Evolutionary conservation across 2,329 filamentous ascomycete genomes (phyloP), one percentile per base, ranked within the genome.

Genomic region (Dothistroma septosporum): DNA sequence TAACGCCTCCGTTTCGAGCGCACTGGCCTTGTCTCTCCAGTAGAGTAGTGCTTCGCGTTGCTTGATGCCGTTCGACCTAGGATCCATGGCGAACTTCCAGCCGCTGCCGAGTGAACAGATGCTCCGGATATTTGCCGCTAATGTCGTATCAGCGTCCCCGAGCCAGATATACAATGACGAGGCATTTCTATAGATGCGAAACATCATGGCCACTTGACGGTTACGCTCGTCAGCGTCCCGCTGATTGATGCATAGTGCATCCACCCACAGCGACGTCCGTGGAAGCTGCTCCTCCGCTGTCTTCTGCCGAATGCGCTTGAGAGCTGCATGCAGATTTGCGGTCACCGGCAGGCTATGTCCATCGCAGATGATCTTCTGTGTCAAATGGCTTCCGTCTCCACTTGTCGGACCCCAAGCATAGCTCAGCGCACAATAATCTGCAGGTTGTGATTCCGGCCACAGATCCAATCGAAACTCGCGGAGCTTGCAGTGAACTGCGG

Each of bases 241-340:
- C 53, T 67, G 64, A 37, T 64, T 66, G 60, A 66, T 67, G 41
- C 59, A 66, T 10, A 67, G 33, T 7, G 61, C 58, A 41, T 66
- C 64, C 8, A 66, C 55, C 64, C 64, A 66, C 11, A 65, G 9
- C n/a, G 44, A 19, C 44, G 21, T 19, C 10, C 11, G 22, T 19
- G 44, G 44, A 19, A 48, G n/a, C 10, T 19, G 10, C 12, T 24
- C 2, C 11, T 19, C 22, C 9, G n/a, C n/a, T 10, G n/a, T 48
- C 11, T 10, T 48, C 22, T 24, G 44, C 2, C 16, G n/a, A 28
- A 55, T 19, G 10, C 44, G 44, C 22, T 24, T 48, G 11, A 48
- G 44, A 2, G 44, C 44, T 21, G 44, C 22, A n/a, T n/a, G 4
- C 2, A 48, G n/a, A n/a, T 48, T 48, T 3, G 44, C n/a, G 22